Percentiles rank a stretch among this genome's conserved stretches.
phyloP scores from a whole-genome alignment of 2,329 filamentous ascomycete genomes.

The Chrysosporium keratinophilum region DNA sequence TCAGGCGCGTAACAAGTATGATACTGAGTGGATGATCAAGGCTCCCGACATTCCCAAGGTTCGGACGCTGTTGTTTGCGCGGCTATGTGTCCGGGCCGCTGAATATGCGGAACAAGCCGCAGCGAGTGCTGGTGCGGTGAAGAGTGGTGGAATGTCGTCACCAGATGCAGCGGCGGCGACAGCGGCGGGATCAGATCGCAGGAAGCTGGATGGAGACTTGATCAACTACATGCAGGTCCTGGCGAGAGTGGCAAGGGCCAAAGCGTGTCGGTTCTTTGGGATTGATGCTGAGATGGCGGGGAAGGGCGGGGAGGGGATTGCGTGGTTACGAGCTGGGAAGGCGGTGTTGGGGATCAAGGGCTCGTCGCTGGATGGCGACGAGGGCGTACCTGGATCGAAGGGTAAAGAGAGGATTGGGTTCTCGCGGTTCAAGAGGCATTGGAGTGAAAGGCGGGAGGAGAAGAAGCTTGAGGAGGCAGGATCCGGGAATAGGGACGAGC shows the following conservation, averaged over 20 bases:
- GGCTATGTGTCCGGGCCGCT: slow-evolving; percentile 75
- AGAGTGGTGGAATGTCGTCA: slow-evolving; percentile 11
- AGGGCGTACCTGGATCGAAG: slow-evolving; percentile 31
- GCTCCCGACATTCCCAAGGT: slow-evolving; percentile 80
- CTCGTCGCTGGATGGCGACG: slow-evolving; percentile 31
- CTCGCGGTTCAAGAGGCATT: slow-evolving; percentile 58
- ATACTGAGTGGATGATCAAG: slow-evolving; percentile 95
- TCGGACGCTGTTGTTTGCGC: slow-evolving; percentile 74
- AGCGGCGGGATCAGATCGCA: slow-evolving; percentile 21
- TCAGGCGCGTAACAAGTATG: slow-evolving; percentile 68
- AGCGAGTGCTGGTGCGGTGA: slow-evolving; percentile 39
- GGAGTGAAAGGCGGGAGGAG: slow-evolving; percentile 69
- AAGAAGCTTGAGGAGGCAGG: slow-evolving; percentile 55
- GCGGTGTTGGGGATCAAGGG: slow-evolving; percentile 57
- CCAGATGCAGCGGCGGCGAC: neutral
- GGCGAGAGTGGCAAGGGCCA: slow-evolving; percentile 62
- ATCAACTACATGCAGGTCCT: slow-evolving; percentile 67
- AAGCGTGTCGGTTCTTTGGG: slow-evolving; percentile 80
- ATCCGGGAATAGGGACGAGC: slow-evolving; percentile 27
- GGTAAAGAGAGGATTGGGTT: slow-evolving; percentile 25
- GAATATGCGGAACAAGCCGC: slow-evolving; percentile 72
- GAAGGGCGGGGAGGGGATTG: slow-evolving; percentile 72
- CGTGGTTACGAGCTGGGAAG: slow-evolving; percentile 70
- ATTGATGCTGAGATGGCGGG: slow-evolving; percentile 78
- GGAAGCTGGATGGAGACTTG: slow-evolving; percentile 55